Evolutionary conservation across 805 yeast genomes (phyloP).

Genomic region (Candida pseudoglaebosa): DNA sequence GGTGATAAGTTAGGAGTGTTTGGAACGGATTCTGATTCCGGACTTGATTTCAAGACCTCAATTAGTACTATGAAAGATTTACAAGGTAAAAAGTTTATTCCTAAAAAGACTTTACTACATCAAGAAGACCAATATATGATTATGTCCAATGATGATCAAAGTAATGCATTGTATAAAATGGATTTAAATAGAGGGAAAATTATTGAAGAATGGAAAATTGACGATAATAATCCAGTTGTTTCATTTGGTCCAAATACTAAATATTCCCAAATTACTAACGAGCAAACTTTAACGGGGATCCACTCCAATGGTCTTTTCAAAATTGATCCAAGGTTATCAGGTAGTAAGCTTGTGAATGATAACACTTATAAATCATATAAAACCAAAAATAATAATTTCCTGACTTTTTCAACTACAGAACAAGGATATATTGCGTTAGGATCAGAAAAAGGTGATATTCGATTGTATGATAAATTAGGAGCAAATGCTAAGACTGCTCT

Average conservation of each 20-base stretch:
- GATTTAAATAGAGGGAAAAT: conserved; percentile 76
- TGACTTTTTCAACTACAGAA: conserved; percentile 66
- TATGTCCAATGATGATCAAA: conserved; percentile 49
- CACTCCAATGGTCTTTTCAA: conserved; percentile 63
- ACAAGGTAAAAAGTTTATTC: conserved; percentile 47
- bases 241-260: conserved; percentile 69
- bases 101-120: conserved; percentile 71
- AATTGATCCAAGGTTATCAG: conserved; percentile 71
- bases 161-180: conserved; percentile 56
- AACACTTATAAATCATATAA: conserved; percentile 39
- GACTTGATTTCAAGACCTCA: conserved; percentile 61
- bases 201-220: conserved; percentile 80
- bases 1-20: conserved; percentile 81
- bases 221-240: conserved; percentile 45
- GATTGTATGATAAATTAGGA: conserved; percentile 71
- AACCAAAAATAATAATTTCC: conserved; percentile 49
- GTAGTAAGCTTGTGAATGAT: conserved; percentile 55
- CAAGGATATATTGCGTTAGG: conserved; percentile 75
- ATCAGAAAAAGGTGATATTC: conserved; percentile 68
- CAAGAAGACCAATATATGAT: conserved; percentile 67
- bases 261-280: conserved; percentile 68
- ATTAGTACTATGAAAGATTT: conserved; percentile 55
- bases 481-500: conserved; percentile 70
- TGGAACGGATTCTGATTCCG: conserved; percentile 46
- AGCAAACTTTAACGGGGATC: conserved; percentile 70